Conservation (phyloP, 805 yeast genomes). For the Candida hispaniensis region DNA sequence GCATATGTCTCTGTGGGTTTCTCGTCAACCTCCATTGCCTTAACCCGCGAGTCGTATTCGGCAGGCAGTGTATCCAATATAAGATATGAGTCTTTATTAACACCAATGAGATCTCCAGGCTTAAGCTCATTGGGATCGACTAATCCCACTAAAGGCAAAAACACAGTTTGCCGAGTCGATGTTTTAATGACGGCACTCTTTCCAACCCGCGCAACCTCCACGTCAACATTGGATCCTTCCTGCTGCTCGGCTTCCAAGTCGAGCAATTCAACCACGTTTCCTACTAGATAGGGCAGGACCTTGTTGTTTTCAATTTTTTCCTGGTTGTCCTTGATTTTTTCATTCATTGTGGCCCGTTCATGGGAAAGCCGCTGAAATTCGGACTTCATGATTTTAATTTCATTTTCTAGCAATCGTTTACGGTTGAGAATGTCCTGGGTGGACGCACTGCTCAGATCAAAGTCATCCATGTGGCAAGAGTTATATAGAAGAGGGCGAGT, state of each 20-base stretch:
- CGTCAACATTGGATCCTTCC: slow-evolving; percentile 92
- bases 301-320: slow-evolving; percentile 92
- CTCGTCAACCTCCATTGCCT: slow-evolving; percentile 99
- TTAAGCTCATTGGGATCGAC: slow-evolving; percentile 85
- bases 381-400: slow-evolving; percentile 86
- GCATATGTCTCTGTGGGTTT: slow-evolving; percentile 95
- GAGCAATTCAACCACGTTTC: slow-evolving; percentile 88
- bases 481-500: too few species aligned
- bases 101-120: slow-evolving; percentile 98
- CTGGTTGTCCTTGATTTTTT: slow-evolving; percentile 88
- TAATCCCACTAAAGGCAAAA: slow-evolving; percentile 87
- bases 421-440: slow-evolving; percentile 78
- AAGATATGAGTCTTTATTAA: slow-evolving; percentile 89
- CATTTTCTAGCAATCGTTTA: slow-evolving; percentile 81
- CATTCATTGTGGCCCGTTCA: slow-evolving; percentile 86
- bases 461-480: slow-evolving; percentile 34
- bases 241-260: slow-evolving; percentile 75
- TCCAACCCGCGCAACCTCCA: slow-evolving; percentile 83
- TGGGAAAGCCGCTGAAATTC: slow-evolving; percentile 84
- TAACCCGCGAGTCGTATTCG: slow-evolving; percentile 94
- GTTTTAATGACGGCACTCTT: slow-evolving; percentile 98
- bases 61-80: slow-evolving; percentile 91
- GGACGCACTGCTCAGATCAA: slow-evolving; percentile 67
- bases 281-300: slow-evolving; percentile 92
- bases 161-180: slow-evolving; percentile 94